These are phyloP conservation scores for Bruguiera sexangula DNA, from an alignment of 345 rosid genomes.

Conservation along the genomic window DNA sequence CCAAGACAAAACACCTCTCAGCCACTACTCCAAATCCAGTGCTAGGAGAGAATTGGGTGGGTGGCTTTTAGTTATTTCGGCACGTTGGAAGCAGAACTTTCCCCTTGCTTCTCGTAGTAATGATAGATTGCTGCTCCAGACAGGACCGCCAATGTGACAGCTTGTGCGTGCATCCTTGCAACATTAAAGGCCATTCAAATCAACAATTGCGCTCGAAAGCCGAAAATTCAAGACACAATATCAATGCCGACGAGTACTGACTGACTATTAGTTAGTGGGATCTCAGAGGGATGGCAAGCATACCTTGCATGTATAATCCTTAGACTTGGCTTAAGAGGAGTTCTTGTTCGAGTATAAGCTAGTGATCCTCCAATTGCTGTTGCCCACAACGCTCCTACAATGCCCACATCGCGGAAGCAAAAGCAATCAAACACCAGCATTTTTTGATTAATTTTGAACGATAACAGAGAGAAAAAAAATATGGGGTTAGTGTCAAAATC, in stretches of 20 bases:
- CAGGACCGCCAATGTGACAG: slow-evolving; percentile 60
- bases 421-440: not conserved
- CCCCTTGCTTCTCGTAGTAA: slow-evolving; percentile 42
- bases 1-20: too few species aligned
- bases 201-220: not conserved
- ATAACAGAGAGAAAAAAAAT: not conserved
- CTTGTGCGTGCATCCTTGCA: slow-evolving; percentile 72
- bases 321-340: slow-evolving; percentile 62
- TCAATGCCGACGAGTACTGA: too few species aligned
- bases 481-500: not conserved
- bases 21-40: too few species aligned
- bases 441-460: too few species aligned
- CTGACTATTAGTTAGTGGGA: too few species aligned
- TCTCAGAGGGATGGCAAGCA: not conserved
- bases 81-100: not conserved
- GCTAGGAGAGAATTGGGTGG: too few species aligned
- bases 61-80: not conserved
- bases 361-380: slow-evolving; percentile 58
- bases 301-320: slow-evolving; percentile 75
- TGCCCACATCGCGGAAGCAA: not conserved
- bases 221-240: too few species aligned
- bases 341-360: slow-evolving; percentile 41
- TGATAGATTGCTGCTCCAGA: slow-evolving; percentile 70
- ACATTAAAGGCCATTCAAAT: not conserved
- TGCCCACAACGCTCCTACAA: slow-evolving; percentile 64